Base-by-base conservation (phyloP, 805 yeast genomes). In the Lachancea kluyveri region DNA sequence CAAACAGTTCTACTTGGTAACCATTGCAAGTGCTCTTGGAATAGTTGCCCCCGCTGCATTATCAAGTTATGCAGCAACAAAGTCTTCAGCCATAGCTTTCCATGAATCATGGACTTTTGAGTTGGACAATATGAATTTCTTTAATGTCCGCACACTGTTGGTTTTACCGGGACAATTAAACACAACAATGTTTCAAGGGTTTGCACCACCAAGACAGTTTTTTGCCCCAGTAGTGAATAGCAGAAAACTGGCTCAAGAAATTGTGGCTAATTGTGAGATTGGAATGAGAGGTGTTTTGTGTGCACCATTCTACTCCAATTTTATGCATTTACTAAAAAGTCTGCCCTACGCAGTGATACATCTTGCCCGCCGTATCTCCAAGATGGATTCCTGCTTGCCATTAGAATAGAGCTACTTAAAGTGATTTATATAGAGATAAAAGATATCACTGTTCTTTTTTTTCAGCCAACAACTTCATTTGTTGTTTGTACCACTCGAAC, bases 101-200 rank as follows among this genome's bases (percentile, higher is more conserved):
- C 95, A 86, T 48, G 95, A 87, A 53, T 77, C 92, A 0, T 62
- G 84, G 21, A 75, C 85, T 0, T 79, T 75, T 45, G 96, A 88
- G 54, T 48, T 79, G 1, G 71, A 74, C 0, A 57, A 67, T 5
- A 46, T 67, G 21, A 59, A 58, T 26, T 53, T 58, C 2, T 46
- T 58, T 3, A 78, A 83, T 6, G 72, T 84, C 21, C 72, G 82
- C 43, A 80, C 92, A 1, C 59, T 88, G 31, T 60, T 88, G 14
- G 73, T 86, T 0, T 70, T 85, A 33, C 92, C 95, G 0, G 96
- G 96, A 0, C 96, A 88, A 52, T 50, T 88, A 39, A 71, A 72
- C 35, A 84, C 96, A 0, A 49, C 55, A 3, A 69, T 88, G 85
- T 88, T 88, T 49, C 58, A 60, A n/a, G 81, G 81, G 9, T 80